A percentile compares a stretch with the other conserved stretches of the same genome.
These are phyloP conservation scores for Piper betle DNA, from an alignment of 164 flowering plant genomes.

Conservation along the genomic window DNA sequence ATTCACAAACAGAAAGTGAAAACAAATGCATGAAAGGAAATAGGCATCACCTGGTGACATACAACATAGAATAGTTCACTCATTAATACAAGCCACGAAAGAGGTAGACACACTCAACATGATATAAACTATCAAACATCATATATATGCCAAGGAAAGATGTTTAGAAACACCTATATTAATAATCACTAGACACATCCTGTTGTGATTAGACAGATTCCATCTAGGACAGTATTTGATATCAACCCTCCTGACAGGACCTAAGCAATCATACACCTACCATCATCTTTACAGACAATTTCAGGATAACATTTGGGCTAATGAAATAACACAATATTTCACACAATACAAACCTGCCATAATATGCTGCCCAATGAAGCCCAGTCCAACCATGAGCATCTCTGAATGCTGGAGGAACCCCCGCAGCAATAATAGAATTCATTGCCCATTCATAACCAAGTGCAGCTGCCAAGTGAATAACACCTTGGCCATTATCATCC, in stretches of 20 bases:
- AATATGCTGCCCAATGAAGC: constrained; percentile 76
- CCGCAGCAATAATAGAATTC: constrained; percentile 43
- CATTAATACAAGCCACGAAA: not conserved
- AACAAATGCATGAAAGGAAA: not conserved
- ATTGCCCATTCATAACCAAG: constrained; percentile 80
- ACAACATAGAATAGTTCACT: not conserved
- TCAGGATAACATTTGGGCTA: no score
- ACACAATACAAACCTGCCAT: constrained; percentile 40
- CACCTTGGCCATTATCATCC: constrained; percentile 59
- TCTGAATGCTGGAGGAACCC: constrained; percentile 53
- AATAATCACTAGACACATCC: no score
- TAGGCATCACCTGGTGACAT: not conserved
- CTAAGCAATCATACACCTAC: no score
- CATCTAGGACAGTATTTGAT: no score
- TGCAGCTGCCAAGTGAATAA: constrained; percentile 63
- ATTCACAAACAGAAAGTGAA: not conserved
- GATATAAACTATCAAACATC: not conserved
- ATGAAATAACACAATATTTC: no score
- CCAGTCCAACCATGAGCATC: constrained; percentile 62
- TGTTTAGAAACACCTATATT: no score
- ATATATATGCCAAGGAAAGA: not conserved
- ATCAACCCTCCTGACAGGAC: no score
- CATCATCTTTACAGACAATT: no score
- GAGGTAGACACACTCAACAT: not conserved
- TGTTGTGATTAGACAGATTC: no score